A percentile compares a stretch with the other conserved stretches of the same genome.
These are phyloP conservation scores for Xylaria sp. DNA, from an alignment of 2,329 filamentous ascomycete genomes.

Conservation along the genomic window DNA sequence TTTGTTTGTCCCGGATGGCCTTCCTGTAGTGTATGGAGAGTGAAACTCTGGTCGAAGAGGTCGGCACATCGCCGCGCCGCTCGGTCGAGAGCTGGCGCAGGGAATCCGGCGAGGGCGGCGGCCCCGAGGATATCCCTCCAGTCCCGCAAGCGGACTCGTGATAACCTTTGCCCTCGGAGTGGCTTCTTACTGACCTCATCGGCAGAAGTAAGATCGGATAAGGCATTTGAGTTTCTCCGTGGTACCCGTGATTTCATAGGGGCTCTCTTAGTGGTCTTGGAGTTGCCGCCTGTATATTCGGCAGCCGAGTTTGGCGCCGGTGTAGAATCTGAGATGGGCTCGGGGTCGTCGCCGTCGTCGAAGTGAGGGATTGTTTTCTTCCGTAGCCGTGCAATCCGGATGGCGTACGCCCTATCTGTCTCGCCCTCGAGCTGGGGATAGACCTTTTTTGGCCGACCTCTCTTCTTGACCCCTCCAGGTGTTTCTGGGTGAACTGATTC, in stretches of 20 bases:
- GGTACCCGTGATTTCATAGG: conserved; percentile 10
- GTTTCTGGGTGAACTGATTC: conserved; percentile 2
- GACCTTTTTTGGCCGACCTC: conserved; percentile 49
- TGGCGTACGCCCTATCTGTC: conserved; percentile 51
- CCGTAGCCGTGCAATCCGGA: conserved; percentile 52
- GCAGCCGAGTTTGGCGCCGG: conserved; percentile 13
- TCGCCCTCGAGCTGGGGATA: conserved; percentile 51
- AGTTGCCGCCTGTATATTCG: conserved; percentile 28
- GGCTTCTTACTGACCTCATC: conserved; percentile 25
- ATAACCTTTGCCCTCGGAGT: not conserved
- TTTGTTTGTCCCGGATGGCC: conserved; percentile 39
- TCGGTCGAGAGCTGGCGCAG: conserved; percentile 66
- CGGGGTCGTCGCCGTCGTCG: conserved; percentile 23
- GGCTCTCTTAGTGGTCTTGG: conserved; percentile 16
- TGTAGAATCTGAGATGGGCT: conserved; percentile 21
- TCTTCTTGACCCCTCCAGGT: conserved; percentile 22
- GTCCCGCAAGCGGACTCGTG: conserved; percentile 61
- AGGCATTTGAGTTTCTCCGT: not conserved
- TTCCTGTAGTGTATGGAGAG: conserved; percentile 59
- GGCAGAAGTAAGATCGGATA: not conserved
- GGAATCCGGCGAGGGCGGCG: conserved; percentile 76
- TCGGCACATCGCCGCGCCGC: conserved; percentile 75
- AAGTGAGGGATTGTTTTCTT: conserved; percentile 44
- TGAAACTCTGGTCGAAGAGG: conserved; percentile 76
- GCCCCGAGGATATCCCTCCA: conserved; percentile 87